Evolutionary conservation across 2,329 filamentous ascomycete genomes (phyloP).

Genomic region (Elsinoe fawcettii): DNA sequence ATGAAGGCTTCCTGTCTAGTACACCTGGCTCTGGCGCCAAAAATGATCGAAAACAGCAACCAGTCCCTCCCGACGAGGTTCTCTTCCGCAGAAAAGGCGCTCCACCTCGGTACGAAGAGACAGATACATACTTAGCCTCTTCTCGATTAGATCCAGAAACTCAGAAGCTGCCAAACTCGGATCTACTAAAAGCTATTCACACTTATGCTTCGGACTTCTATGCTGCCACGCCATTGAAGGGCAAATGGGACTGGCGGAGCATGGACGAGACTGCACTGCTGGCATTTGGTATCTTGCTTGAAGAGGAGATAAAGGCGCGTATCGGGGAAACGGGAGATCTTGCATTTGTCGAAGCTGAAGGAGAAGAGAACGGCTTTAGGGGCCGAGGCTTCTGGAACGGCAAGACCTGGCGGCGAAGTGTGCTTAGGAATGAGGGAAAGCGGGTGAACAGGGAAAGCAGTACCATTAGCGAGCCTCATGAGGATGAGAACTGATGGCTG

Average conservation of each 20-base stretch:
- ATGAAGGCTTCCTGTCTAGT: slow-evolving; percentile 35
- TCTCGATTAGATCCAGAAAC: slow-evolving; percentile 44
- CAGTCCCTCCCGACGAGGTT: slow-evolving; percentile 60
- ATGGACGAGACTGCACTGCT: slow-evolving; percentile 74
- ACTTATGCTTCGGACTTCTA: slow-evolving; percentile 62
- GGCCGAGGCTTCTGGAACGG: slow-evolving; percentile 17
- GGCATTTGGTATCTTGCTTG: slow-evolving; percentile 65
- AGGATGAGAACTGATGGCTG: not conserved
- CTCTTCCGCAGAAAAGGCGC: slow-evolving; percentile 59
- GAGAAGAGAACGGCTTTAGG: slow-evolving; percentile 20
- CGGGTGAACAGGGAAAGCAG: not conserved
- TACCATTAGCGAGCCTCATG: no score
- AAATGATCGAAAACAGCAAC: slow-evolving; percentile 26
- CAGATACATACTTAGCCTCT: slow-evolving; percentile 63
- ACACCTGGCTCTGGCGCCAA: slow-evolving; percentile 27
- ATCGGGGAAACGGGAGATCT: slow-evolving; percentile 61
- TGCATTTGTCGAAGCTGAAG: slow-evolving; percentile 58
- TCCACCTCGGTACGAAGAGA: slow-evolving; percentile 60
- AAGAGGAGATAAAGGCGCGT: slow-evolving; percentile 56
- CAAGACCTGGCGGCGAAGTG: not conserved
- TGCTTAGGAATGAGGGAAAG: not conserved
- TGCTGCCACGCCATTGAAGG: slow-evolving; percentile 25
- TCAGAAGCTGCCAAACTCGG: slow-evolving; percentile 55
- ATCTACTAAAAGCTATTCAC: slow-evolving; percentile 63
- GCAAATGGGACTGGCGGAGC: slow-evolving; percentile 44